Conservation (phyloP, 495 filamentous ascomycete species). For the Beverwykella pulmonaria region DNA sequence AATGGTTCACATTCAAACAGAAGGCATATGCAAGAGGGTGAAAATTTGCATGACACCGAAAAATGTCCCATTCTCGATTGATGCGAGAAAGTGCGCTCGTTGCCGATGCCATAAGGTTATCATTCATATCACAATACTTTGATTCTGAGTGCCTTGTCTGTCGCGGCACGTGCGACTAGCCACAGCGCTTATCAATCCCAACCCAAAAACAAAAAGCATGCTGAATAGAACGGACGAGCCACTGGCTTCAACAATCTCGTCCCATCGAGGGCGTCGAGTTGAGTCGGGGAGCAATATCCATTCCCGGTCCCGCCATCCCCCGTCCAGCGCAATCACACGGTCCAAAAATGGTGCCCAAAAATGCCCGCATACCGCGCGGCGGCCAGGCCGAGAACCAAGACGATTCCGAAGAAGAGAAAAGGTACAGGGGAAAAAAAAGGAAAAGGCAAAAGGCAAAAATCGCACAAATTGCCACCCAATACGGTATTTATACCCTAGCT, state of each 20-base stretch:
- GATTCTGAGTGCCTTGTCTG: neutral
- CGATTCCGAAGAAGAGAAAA: neutral
- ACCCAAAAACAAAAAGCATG: neutral
- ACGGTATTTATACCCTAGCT: slow-evolving; percentile 5
- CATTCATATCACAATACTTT: no score
- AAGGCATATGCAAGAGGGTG: neutral
- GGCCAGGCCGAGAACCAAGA: neutral
- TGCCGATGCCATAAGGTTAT: no score
- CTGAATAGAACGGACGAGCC: neutral
- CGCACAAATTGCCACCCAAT: slow-evolving; percentile 28
- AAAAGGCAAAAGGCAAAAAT: neutral
- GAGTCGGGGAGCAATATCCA: neutral
- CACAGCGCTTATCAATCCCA: neutral
- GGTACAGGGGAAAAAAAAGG: neutral
- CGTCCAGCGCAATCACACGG: neutral
- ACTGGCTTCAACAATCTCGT: neutral
- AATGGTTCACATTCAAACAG: no score
- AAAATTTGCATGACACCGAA: neutral
- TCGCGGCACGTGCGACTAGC: neutral
- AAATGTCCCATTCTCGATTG: neutral
- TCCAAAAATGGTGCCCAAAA: neutral
- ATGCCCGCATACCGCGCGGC: neutral
- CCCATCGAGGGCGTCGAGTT: neutral
- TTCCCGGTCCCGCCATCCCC: neutral
- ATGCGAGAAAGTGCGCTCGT: no score